Base-by-base conservation (phyloP, 2,329 filamentous ascomycete species). In the Stromatinia cepivora region DNA sequence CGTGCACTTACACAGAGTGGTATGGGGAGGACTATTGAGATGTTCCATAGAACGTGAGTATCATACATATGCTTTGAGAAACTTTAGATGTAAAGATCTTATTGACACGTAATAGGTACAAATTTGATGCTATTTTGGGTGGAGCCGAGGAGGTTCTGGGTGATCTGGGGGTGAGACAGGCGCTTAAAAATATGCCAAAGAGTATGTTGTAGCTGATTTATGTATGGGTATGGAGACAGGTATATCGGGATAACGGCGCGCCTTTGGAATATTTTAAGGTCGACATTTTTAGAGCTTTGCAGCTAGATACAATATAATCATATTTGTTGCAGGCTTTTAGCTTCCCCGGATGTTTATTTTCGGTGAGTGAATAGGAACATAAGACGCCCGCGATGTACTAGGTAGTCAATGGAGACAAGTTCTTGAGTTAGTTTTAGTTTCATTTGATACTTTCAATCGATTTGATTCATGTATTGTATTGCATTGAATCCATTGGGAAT, bases 101-200 rank as follows among this genome's bases (percentile, higher is more conserved):
- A 48, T 31, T 64, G 7, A 36, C 28, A 57, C 50, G 22, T 46
- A 20, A 10, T 20, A 75, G 73, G 1, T 78, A 78, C 59, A 95
- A 95, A 81, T 95, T 92, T 69, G 89, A 92, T 79, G 85, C 90
- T 31, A 91, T 92, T 70, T 80, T 94, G 36, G 92, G 92, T 70
- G 92, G 92, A 15, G 90, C 92, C 1, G 92, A 96, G 67, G 92
- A 96, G 82, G 89, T 96, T 70, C 79, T 96, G 70, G 90, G 86
- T 7, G 93, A 96, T 80, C 79, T 96, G 67, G 92, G 92, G 11
- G 92, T 96, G 1, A 84, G 92, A 73, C 92, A 96, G 81, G 93
- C 92, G 31, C 88, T 95, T 84, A 92, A 90, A 80, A 86, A 87
- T 73, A 94, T 97, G 84, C 93, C 93, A 42, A 94, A 94, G 82